Evolutionary conservation across 1,139 yeast species (phyloP).

Genomic region (Kodamaea derodonti): DNA sequence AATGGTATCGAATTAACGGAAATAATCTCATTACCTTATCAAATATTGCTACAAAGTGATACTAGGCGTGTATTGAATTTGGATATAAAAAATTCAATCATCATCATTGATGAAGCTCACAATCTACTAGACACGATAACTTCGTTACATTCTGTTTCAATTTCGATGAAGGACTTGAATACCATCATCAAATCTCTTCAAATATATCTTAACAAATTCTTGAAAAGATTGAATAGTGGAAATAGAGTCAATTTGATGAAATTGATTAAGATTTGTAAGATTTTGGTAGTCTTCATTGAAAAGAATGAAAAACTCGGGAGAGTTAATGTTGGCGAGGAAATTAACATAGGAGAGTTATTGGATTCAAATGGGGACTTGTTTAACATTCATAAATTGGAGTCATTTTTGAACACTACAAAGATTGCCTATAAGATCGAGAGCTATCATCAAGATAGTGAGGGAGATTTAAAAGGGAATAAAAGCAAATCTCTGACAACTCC

Average conservation of each 20-base stretch:
- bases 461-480: slow-evolving; percentile 7
- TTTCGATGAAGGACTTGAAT: slow-evolving; percentile 49
- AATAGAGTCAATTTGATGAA: slow-evolving; percentile 71
- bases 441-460: slow-evolving; percentile 44
- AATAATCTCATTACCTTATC: slow-evolving; percentile 82
- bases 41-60: slow-evolving; percentile 61
- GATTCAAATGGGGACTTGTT: slow-evolving; percentile 63
- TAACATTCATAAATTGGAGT: slow-evolving; percentile 65
- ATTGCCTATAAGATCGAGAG: slow-evolving; percentile 82
- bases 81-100: slow-evolving; percentile 58
- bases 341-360: slow-evolving; percentile 53
- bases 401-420: slow-evolving; percentile 62
- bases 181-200: slow-evolving; percentile 45
- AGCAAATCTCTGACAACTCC: slow-evolving; percentile 40
- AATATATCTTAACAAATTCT: slow-evolving; percentile 56
- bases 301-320: slow-evolving; percentile 20
- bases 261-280: slow-evolving; percentile 52
- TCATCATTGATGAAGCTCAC: slow-evolving; percentile 92
- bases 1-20: slow-evolving; percentile 58
- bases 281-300: slow-evolving; percentile 45
- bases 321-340: slow-evolving; percentile 49
- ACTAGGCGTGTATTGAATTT: slow-evolving; percentile 62
- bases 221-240: slow-evolving; percentile 62
- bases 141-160: slow-evolving; percentile 59
- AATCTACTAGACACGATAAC: slow-evolving; percentile 77